Base-by-base conservation (phyloP, 1,284 basidiomycete genomes). In the Rhodofomes roseus region DNA sequence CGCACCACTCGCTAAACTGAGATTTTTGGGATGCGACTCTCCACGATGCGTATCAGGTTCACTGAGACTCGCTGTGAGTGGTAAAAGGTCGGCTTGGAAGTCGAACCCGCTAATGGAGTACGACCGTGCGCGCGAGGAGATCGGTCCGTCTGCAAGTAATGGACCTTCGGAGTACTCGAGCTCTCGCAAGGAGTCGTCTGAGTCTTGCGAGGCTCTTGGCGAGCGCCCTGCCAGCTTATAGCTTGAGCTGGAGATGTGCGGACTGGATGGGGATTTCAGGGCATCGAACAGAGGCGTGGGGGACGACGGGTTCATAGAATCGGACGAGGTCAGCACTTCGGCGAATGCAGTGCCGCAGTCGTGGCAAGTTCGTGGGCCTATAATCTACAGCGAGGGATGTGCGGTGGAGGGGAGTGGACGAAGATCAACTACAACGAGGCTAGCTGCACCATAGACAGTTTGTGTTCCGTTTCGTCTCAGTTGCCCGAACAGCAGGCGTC, bases 61-160 rank as follows among this genome's bases (percentile, higher is more conserved):
- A 44, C 83, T 87, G 60, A 93, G 73, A 69, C 90, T 93, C 14
- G 86, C 77, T 58, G 83, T 89, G 31, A 95, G 77, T 0, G 92
- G 93, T 22, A 95, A 75, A 63, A 94, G 76, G 62, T 92, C 87
- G 54, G 81, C 81, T 70, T 90, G 83, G 67, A 93, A 93, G 66
- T 92, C 85, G 70, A 93, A 93, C 11, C 87, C 87, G 1, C 86
- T 80, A 37, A 89, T 73, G n/a, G 90, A 92, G 71, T 86, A 86
- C 2, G 88, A 86, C 18, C 89, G 79, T 53, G 73, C 73, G 37
- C 83, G 80, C 57, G 62, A 55, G 55, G 62, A 66, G 59, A 63
- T 63, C 52, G 65, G 67, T 67, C 56, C 60, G 59, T 75, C 71
- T 34, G 74, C 73, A 51, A 73, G 71, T 60, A 78, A 72, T 54